Evolutionary conservation across 1,284 basidiomycete species (phyloP).

Genomic region (Tilletia caries): DNA sequence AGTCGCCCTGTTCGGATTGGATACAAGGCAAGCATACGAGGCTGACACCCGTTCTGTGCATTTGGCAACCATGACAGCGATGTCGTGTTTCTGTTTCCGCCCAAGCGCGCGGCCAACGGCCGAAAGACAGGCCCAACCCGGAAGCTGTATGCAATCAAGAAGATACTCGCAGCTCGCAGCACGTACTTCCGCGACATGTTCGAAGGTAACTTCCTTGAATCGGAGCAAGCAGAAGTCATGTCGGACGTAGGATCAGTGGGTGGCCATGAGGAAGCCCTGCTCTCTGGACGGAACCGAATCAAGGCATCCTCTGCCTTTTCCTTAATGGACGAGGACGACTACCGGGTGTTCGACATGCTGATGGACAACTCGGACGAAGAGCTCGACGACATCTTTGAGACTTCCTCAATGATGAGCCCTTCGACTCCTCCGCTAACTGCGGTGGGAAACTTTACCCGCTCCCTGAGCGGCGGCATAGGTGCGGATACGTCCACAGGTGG

Average conservation of each 20-base stretch:
- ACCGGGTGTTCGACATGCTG: conserved; percentile 22
- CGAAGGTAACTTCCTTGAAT: conserved; percentile 45
- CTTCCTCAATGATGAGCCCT: background rate
- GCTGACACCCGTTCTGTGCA: background rate
- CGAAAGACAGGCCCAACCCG: conserved; percentile 24
- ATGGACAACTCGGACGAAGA: conserved; percentile 31
- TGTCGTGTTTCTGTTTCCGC: conserved; percentile 36
- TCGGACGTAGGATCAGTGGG: background rate
- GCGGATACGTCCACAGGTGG: background rate
- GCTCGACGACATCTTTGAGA: conserved; percentile 19
- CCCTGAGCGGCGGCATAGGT: background rate
- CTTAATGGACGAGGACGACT: conserved; percentile 22
- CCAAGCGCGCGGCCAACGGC: background rate
- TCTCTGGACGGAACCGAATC: background rate
- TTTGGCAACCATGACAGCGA: conserved; percentile 21
- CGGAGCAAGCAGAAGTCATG: conserved; percentile 27
- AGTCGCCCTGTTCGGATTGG: too few species aligned
- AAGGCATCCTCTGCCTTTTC: conserved; percentile 16
- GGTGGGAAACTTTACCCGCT: background rate
- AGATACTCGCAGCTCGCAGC: conserved; percentile 52
- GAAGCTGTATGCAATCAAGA: conserved; percentile 54
- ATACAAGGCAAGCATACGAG: background rate
- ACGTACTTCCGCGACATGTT: conserved; percentile 54
- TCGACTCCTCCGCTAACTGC: conserved; percentile 4
- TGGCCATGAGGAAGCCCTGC: background rate